Conservation (phyloP, 1,139 yeast species). For the Pichia cactophila region DNA sequence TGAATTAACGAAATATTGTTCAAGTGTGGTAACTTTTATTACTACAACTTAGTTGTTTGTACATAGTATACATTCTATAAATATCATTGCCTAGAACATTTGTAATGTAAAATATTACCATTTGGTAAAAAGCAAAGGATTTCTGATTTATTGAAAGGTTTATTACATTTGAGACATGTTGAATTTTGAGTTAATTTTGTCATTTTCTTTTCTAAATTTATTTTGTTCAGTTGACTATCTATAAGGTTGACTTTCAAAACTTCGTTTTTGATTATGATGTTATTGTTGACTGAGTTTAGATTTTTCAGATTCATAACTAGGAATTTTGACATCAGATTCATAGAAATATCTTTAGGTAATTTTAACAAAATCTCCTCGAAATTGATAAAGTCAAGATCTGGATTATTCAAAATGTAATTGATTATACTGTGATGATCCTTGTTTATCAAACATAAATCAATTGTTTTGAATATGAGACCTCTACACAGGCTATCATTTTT, state of each 20-base stretch:
- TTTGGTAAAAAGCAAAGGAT: constrained; percentile 49
- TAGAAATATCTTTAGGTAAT: constrained; percentile 44
- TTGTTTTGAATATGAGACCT: constrained; percentile 15
- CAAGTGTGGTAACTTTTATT: constrained; percentile 70
- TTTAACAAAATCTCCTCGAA: constrained; percentile 41
- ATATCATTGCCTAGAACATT: constrained; percentile 36
- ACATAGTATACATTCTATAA: not conserved
- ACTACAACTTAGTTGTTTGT: constrained; percentile 28
- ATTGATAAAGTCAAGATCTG: constrained; percentile 45
- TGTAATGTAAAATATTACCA: constrained; percentile 61
- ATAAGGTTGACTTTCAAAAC: constrained; percentile 31
- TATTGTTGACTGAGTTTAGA: constrained; percentile 26
- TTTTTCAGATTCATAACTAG: constrained; percentile 41
- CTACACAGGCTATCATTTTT: constrained; percentile 13
- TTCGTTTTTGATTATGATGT: constrained; percentile 27
- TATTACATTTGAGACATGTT: constrained; percentile 55
- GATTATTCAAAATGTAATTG: constrained; percentile 27
- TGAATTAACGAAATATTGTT: constrained; percentile 67
- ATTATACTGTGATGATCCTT: constrained; percentile 14
- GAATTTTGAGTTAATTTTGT: constrained; percentile 34
- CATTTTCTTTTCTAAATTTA: constrained; percentile 33
- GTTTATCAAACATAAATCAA: constrained; percentile 18
- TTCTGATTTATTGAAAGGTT: constrained; percentile 49
- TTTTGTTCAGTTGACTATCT: constrained; percentile 19
- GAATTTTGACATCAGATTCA: constrained; percentile 38